Conservation (phyloP, 2,329 filamentous ascomycete genomes). For the Dryadomyces sulphureus region DNA sequence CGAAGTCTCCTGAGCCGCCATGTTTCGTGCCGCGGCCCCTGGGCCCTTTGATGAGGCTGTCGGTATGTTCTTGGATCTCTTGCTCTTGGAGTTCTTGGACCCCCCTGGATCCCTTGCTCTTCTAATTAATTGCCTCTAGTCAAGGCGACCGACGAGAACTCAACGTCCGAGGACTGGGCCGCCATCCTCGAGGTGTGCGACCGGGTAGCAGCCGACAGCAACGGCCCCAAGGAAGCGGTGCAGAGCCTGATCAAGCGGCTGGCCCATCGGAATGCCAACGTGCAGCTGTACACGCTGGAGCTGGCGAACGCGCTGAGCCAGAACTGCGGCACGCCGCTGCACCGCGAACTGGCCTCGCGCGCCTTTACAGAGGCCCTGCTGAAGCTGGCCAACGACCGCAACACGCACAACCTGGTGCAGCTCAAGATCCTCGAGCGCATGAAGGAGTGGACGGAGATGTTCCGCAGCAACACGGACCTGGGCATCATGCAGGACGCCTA, state of each 20-base stretch:
- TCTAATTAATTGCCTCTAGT: constrained; percentile 20
- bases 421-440: constrained; percentile 93
- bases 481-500: constrained; percentile 97
- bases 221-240: constrained; percentile 66
- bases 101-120: background rate
- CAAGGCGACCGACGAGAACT: constrained; percentile 90
- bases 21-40: constrained; percentile 43
- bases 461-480: constrained; percentile 72
- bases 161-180: constrained; percentile 66
- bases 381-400: constrained; percentile 82
- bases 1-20: constrained; percentile 15
- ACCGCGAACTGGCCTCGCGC: constrained; percentile 78
- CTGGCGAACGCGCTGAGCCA: constrained; percentile 83
- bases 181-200: constrained; percentile 51
- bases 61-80: constrained; percentile 26
- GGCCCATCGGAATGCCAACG: constrained; percentile 87
- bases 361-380: constrained; percentile 90
- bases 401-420: constrained; percentile 93
- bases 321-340: constrained; percentile 76
- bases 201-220: constrained; percentile 32
- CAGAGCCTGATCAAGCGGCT: constrained; percentile 84
- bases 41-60: constrained; percentile 45
- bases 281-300: constrained; percentile 90
- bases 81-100: too few relatives aligned
- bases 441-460: constrained; percentile 94